phyloP scores from a whole-genome alignment of 2,329 filamentous ascomycete species.

The Aspergillus tubingensis region DNA sequence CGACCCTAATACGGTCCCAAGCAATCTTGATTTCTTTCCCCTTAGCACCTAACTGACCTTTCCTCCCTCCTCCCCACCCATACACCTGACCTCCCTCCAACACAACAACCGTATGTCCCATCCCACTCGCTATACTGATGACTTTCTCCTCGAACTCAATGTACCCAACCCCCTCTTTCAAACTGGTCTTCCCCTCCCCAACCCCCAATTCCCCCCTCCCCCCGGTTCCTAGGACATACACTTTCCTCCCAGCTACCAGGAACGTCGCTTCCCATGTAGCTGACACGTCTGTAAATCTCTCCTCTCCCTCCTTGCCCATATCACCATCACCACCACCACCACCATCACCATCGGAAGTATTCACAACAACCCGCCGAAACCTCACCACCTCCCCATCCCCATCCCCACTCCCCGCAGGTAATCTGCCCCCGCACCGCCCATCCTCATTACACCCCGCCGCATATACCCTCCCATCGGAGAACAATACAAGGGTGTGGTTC shows the following conservation, averaged over 20 bases:
- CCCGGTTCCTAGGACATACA: slow-evolving; percentile 68
- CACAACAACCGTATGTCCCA: slow-evolving; percentile 75
- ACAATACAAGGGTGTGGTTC: slow-evolving; percentile 80
- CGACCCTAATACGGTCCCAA: slow-evolving; percentile 63
- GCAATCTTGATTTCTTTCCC: slow-evolving; percentile 51
- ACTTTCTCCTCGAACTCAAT: slow-evolving; percentile 64
- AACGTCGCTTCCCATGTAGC: slow-evolving; percentile 80
- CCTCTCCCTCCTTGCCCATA: background rate
- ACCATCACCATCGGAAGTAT: background rate
- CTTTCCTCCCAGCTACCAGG: slow-evolving; percentile 53
- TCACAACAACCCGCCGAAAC: slow-evolving; percentile 33
- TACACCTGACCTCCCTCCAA: slow-evolving; percentile 75
- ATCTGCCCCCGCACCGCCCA: slow-evolving; percentile 44
- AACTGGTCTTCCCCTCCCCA: slow-evolving; percentile 41
- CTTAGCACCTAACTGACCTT: slow-evolving; percentile 75
- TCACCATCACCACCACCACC: slow-evolving; percentile 2
- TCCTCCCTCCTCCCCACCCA: slow-evolving; percentile 85
- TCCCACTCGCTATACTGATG: slow-evolving; percentile 67
- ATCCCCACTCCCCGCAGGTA: background rate
- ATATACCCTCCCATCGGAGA: slow-evolving; percentile 60
- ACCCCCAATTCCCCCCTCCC: slow-evolving; percentile 72
- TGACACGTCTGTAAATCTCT: slow-evolving; percentile 54
- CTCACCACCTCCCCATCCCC: slow-evolving; percentile 14
- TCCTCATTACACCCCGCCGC: slow-evolving; percentile 64
- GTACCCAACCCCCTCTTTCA: slow-evolving; percentile 44